Base-by-base conservation (phyloP, 768 basidiomycete species). In the Sarcomyxa edulis region DNA sequence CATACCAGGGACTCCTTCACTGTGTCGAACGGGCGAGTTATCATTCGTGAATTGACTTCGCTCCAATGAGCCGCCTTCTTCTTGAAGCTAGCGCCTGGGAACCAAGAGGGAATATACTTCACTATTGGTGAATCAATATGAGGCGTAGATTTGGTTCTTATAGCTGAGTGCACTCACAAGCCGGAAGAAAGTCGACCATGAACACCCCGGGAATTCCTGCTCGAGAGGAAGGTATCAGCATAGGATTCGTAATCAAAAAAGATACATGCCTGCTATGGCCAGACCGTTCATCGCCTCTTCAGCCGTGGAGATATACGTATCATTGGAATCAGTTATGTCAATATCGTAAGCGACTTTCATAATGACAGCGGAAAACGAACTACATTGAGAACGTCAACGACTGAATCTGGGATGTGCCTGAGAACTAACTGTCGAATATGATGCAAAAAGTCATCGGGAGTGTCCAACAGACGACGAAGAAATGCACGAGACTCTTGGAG, bases 371-470 rank as follows among this genome's bases (percentile, higher is more conserved):
- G 38, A n/a, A 23, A 39, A 39, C 4, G 38, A 31, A 23, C 38
- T 39, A 32, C 21, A 11, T 9, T 10, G 35, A 15, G 10, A 12
- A 18, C 14, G n/a, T 10, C 31, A 15, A 22, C 10, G n/a, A 22
- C 12, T 4, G 25, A 23, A 18, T 38, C 10, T 8, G 19, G 7
- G 15, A 12, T 28, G 16, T 28, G 7, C 10, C 15, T 28, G n/a
- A 29, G 19, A 21, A 46, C 49, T 20, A 49, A 63, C 56, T 51
- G 46, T 25, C 52, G 47, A 15, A 59, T 49, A 32, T 61, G 54
- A 30, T 45, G 35, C 31, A 39, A 37, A 26, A 57, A 52, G 14
- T 49, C 34, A 4, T 48, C 37, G 3, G 55, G 59, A 6, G 45
- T 45, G 3, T 43, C 34, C 14, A 57, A 36, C 7, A 62, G 32